Conservation (phyloP, 2,329 filamentous ascomycete genomes). For the Exophiala spinifera region DNA sequence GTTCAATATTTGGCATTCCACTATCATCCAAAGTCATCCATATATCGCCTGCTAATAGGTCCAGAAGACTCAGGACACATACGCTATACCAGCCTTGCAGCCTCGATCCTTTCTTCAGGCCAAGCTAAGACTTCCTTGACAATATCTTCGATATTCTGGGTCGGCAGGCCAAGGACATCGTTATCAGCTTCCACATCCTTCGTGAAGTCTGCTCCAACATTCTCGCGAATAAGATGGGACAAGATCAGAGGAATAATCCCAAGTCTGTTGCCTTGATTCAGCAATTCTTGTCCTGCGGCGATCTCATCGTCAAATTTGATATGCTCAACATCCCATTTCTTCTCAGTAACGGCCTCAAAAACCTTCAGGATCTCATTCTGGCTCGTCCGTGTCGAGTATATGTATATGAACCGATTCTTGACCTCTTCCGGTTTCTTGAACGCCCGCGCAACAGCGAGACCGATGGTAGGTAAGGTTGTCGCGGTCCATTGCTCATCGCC, state of each 20-base stretch:
- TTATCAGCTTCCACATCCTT: neutral
- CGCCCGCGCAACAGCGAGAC: conserved; percentile 47
- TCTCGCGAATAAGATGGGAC: neutral
- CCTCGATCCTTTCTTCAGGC: too few relatives aligned
- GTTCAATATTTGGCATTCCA: too few relatives aligned
- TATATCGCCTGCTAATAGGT: too few relatives aligned
- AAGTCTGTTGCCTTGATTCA: conserved; percentile 38
- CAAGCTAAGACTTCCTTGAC: neutral
- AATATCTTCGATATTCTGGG: neutral
- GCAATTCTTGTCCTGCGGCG: conserved; percentile 42
- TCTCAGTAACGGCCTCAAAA: conserved; percentile 15
- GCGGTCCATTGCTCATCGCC: conserved; percentile 48
- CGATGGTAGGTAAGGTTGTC: conserved; percentile 48
- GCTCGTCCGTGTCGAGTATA: conserved; percentile 44
- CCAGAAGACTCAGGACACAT: too few relatives aligned
- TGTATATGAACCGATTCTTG: conserved; percentile 49
- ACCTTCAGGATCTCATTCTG: conserved; percentile 41
- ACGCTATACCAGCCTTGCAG: too few relatives aligned
- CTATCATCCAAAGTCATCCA: too few relatives aligned
- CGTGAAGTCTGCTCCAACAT: neutral
- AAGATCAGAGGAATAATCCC: neutral
- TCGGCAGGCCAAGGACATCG: neutral
- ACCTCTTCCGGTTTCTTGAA: conserved; percentile 51
- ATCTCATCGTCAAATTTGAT: conserved; percentile 30
- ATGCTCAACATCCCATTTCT: conserved; percentile 17